Percentiles rank a stretch among this genome's conserved stretches.
Conservation (phyloP, 2,329 filamentous ascomycete species). For the Fusarium sp. region DNA sequence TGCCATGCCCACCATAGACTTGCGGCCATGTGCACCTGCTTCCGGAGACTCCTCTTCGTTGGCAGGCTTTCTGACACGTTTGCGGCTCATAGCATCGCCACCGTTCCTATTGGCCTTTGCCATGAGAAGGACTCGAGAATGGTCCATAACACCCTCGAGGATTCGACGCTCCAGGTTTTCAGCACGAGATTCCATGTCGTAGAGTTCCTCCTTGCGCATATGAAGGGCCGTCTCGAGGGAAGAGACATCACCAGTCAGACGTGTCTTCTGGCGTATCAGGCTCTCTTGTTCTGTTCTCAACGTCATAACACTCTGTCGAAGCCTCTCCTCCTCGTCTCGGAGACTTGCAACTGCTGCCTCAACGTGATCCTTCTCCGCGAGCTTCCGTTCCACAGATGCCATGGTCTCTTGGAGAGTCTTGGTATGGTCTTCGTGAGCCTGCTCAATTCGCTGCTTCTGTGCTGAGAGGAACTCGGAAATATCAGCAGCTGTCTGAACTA, state of each 20-base stretch:
- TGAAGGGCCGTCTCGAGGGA: conserved; percentile 90
- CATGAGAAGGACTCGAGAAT: conserved; percentile 90
- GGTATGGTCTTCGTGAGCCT: conserved; percentile 82
- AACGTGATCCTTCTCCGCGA: conserved; percentile 71
- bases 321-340: conserved; percentile 61
- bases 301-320: conserved; percentile 64
- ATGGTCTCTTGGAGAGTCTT: conserved; percentile 82
- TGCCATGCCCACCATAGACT: conserved; percentile 61
- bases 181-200: conserved; percentile 88
- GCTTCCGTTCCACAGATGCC: conserved; percentile 80
- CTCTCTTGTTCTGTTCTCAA: conserved; percentile 78
- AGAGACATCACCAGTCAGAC: conserved; percentile 85
- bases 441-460: conserved; percentile 77
- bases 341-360: conserved; percentile 63
- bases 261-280: conserved; percentile 79
- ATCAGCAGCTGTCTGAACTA: conserved; percentile 83
- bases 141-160: conserved; percentile 93
- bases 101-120: conserved; percentile 64
- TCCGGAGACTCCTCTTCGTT: conserved; percentile 34
- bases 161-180: conserved; percentile 92
- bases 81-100: conserved; percentile 67
- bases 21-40: conserved; percentile 38
- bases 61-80: conserved; percentile 59
- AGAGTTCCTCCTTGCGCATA: conserved; percentile 89
- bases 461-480: conserved; percentile 82